These are phyloP conservation scores for Hibiscus syriacus DNA, from an alignment of 345 rosid species.

Conservation along the genomic window DNA sequence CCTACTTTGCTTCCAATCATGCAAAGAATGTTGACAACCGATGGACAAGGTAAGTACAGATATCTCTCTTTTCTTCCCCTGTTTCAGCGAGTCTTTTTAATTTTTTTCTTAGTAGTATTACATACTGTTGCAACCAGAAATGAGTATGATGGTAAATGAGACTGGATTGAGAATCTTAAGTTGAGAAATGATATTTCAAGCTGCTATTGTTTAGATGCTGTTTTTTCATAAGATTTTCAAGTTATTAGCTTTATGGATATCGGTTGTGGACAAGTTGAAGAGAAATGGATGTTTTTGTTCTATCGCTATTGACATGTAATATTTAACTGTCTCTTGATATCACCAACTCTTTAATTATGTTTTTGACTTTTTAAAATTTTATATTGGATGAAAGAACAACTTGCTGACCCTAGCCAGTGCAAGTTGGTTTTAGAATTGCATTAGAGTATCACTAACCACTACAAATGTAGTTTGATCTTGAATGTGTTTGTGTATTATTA, in stretches of 20 bases:
- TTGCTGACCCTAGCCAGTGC: neutral
- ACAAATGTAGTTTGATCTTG: neutral
- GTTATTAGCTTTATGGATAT: neutral
- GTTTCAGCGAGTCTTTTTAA: neutral
- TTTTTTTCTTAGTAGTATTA: neutral
- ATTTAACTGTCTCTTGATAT: neutral
- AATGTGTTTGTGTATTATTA: neutral
- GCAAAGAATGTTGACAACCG: slow-evolving; percentile 80
- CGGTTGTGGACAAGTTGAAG: neutral
- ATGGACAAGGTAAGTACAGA: slow-evolving; percentile 74
- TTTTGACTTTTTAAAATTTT: neutral
- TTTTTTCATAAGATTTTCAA: neutral
- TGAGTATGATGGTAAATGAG: neutral
- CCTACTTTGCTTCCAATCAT: slow-evolving; percentile 69
- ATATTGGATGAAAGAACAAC: neutral
- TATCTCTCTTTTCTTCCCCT: neutral
- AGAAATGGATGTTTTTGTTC: neutral
- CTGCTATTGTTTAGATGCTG: neutral
- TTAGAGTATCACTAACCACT: neutral
- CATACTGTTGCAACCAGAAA: neutral
- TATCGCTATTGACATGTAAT: neutral
- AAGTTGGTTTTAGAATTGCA: neutral
- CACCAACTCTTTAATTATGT: neutral
- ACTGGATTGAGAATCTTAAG: neutral
- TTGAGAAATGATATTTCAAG: neutral